Conservation (phyloP, 257 asterid species). For the Coffea canephora region DNA sequence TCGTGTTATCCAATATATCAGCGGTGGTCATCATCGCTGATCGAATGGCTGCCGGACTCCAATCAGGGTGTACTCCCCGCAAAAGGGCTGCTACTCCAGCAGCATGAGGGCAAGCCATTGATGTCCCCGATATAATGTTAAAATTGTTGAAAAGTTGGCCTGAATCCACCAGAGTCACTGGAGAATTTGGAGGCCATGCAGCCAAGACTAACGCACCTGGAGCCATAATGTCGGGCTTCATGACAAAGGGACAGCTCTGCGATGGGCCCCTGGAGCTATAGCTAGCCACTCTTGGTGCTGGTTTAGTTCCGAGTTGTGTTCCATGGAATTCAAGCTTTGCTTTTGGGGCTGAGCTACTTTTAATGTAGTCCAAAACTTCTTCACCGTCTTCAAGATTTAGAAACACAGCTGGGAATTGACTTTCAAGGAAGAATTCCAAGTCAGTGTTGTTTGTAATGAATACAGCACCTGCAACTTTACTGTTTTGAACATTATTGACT, state of each 20-base stretch:
- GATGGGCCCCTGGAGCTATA: slow-evolving; percentile 91
- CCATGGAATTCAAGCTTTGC: slow-evolving; percentile 43
- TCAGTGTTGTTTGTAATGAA: slow-evolving; percentile 55
- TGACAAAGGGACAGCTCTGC: slow-evolving; percentile 50
- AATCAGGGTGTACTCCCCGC: slow-evolving; percentile 50
- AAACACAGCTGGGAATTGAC: slow-evolving; percentile 47
- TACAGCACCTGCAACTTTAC: slow-evolving; percentile 39
- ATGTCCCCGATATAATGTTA: slow-evolving; percentile 67
- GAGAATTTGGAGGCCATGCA: slow-evolving; percentile 46
- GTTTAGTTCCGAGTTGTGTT: slow-evolving; percentile 42
- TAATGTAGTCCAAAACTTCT: slow-evolving; percentile 42
- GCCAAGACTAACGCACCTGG: slow-evolving; percentile 68
- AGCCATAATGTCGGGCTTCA: slow-evolving; percentile 70
- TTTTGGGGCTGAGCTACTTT: slow-evolving; percentile 29
- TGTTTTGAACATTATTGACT: slow-evolving; percentile 27
- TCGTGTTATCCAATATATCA: slow-evolving; percentile 37
- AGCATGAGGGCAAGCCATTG: slow-evolving; percentile 82
- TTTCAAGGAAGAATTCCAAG: slow-evolving; percentile 28
- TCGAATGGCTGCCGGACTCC: slow-evolving; percentile 70
- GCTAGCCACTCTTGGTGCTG: slow-evolving; percentile 56
- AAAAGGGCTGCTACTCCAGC: slow-evolving; percentile 66
- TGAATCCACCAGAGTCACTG: slow-evolving; percentile 22
- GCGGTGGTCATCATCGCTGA: slow-evolving; percentile 82
- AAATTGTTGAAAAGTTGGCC: slow-evolving; percentile 41
- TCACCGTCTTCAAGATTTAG: slow-evolving; percentile 39